Percentiles rank a stretch among this genome's conserved stretches.
These are phyloP conservation scores for Stachybotrys elegans DNA, from an alignment of 2,329 filamentous ascomycete genomes.

Conservation along the genomic window DNA sequence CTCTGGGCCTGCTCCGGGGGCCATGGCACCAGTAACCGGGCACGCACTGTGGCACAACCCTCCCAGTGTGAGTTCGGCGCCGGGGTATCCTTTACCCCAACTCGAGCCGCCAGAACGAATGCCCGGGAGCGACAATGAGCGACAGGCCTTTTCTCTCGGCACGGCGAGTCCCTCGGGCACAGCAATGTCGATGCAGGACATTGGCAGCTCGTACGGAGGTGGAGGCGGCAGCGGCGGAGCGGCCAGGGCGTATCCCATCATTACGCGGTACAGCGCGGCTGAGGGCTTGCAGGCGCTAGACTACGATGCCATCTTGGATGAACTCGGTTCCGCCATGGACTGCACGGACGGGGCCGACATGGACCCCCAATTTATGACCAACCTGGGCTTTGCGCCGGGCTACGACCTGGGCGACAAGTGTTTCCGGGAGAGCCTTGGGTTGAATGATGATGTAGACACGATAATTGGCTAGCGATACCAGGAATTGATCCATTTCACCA, in stretches of 20 bases:
- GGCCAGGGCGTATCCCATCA: slow-evolving; percentile 8
- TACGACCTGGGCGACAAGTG: slow-evolving; percentile 51
- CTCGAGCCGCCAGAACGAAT: not conserved
- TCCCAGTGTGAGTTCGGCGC: too few relatives aligned
- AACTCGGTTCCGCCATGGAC: slow-evolving; percentile 47
- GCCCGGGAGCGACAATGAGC: not conserved
- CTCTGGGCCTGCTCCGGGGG: not conserved
- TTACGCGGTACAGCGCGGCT: slow-evolving; percentile 7
- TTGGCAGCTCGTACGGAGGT: too few relatives aligned
- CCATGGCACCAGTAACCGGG: too few relatives aligned
- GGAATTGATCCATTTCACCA: too few relatives aligned
- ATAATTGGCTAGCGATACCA: too few relatives aligned
- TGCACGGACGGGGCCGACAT: slow-evolving; percentile 42
- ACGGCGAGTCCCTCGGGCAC: too few relatives aligned
- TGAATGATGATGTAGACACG: slow-evolving; percentile 15
- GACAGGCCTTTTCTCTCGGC: not conserved
- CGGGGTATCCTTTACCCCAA: not conserved
- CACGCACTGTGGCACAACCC: too few relatives aligned
- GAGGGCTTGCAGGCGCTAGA: slow-evolving; percentile 27
- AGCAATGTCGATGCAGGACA: too few relatives aligned
- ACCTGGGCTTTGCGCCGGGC: slow-evolving; percentile 60
- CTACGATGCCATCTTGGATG: slow-evolving; percentile 48
- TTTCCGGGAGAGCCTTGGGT: slow-evolving; percentile 32
- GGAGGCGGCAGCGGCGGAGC: too few relatives aligned
- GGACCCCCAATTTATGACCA: slow-evolving; percentile 61